Conservation (phyloP, 208 protist genomes). For the Lotmaria passim region DNA sequence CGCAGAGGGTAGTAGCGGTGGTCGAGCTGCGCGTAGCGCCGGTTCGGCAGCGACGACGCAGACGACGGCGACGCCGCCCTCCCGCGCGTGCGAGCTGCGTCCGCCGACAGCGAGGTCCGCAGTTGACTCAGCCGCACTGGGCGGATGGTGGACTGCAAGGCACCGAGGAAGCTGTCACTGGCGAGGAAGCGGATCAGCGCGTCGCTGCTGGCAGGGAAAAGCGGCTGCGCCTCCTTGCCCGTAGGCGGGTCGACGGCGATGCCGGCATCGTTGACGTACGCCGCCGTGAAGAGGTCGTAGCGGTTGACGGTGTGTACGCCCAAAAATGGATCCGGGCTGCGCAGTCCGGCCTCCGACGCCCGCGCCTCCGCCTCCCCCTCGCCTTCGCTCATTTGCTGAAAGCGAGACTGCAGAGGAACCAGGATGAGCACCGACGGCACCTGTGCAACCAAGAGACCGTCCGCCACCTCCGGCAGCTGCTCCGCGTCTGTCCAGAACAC, state of each 20-base stretch:
- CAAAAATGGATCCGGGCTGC: slow-evolving; percentile 21
- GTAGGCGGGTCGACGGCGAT: slow-evolving; percentile 22
- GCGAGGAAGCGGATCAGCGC: slow-evolving; percentile 50
- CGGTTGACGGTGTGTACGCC: slow-evolving; percentile 42
- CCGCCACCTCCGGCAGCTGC: slow-evolving; percentile 35
- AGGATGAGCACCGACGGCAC: slow-evolving; percentile 47
- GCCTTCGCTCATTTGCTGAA: not conserved
- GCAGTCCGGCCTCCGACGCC: slow-evolving; percentile 2
- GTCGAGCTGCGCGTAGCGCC: slow-evolving; percentile 30
- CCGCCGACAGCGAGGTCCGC: not conserved
- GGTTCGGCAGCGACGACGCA: slow-evolving; percentile 11
- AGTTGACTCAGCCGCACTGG: slow-evolving; percentile 10
- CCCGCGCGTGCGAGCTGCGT: too few species aligned
- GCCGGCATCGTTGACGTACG: slow-evolving; percentile 26
- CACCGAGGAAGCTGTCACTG: slow-evolving; percentile 21
- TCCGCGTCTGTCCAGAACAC: slow-evolving; percentile 62
- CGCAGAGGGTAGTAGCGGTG: slow-evolving; percentile 37
- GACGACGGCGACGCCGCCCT: not conserved
- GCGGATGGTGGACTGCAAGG: slow-evolving; percentile 18
- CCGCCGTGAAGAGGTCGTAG: slow-evolving; percentile 40
- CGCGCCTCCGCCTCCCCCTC: slow-evolving; percentile 15
- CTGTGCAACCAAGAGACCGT: slow-evolving; percentile 24
- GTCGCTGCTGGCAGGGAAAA: slow-evolving; percentile 42
- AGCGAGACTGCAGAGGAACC: slow-evolving; percentile 27
- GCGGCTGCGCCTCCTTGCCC: slow-evolving; percentile 27